phyloP scores from a whole-genome alignment of 2,329 filamentous ascomycete genomes.

The Furcasterigmium furcatum region DNA sequence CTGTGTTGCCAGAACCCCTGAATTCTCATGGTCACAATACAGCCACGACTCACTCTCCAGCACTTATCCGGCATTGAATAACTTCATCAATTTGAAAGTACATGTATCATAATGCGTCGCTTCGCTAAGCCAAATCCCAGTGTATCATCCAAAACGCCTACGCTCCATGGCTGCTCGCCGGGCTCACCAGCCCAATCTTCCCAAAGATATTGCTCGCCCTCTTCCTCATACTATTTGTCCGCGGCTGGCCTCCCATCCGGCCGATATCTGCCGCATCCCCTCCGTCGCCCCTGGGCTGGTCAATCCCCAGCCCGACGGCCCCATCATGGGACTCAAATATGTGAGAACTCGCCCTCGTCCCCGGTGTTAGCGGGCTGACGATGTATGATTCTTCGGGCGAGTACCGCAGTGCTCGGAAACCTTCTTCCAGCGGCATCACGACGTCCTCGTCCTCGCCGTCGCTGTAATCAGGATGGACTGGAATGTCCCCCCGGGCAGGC shows the following conservation, averaged over 20 bases:
- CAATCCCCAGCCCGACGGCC: not conserved
- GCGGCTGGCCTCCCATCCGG: not conserved
- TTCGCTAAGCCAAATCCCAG: too few relatives aligned
- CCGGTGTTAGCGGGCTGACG: conserved; percentile 14
- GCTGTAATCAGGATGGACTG: conserved; percentile 19
- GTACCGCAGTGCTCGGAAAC: not conserved
- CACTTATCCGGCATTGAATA: too few relatives aligned
- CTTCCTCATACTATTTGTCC: conserved; percentile 5
- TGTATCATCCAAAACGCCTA: too few relatives aligned
- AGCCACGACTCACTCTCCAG: too few relatives aligned
- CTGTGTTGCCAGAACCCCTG: too few relatives aligned
- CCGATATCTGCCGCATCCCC: not conserved
- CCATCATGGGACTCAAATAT: not conserved
- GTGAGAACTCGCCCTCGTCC: not conserved
- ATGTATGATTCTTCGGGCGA: conserved; percentile 9
- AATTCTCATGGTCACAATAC: not conserved
- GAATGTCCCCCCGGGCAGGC: conserved; percentile 22
- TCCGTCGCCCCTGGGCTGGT: too few relatives aligned
- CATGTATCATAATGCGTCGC: too few relatives aligned
- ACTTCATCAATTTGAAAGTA: too few relatives aligned
- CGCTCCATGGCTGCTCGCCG: too few relatives aligned
- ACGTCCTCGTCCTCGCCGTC: conserved; percentile 13
- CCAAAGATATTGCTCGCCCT: conserved; percentile 11
- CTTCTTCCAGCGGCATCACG: conserved; percentile 14
- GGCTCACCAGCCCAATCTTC: conserved; percentile 9